Evolutionary conservation across 2,329 filamentous ascomycete genomes (phyloP).

Genomic region (Cladosporium colombiae): DNA sequence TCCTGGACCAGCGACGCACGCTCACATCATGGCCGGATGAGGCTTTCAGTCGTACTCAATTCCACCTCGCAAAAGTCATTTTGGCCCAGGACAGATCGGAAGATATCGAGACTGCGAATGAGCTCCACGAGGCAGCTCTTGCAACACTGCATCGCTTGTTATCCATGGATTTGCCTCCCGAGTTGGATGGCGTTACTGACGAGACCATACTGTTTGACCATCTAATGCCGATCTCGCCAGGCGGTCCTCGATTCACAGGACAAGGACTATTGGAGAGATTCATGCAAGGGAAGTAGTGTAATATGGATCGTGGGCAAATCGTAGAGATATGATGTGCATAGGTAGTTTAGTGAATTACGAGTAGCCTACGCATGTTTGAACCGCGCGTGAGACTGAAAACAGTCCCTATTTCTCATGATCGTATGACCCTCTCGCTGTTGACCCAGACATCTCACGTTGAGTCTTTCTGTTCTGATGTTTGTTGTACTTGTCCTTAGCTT

Average conservation of each 20-base stretch:
- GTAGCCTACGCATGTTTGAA: background rate
- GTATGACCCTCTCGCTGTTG: background rate
- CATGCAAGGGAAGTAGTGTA: background rate
- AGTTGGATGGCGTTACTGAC: background rate
- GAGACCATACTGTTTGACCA: background rate
- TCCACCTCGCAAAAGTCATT: background rate
- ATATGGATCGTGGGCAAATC: too few relatives aligned
- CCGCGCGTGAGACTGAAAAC: background rate
- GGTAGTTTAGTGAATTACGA: background rate
- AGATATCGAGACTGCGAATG: background rate
- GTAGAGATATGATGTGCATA: too few relatives aligned
- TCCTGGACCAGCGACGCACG: background rate
- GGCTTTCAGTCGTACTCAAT: background rate
- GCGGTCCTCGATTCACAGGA: background rate
- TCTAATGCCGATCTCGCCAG: background rate
- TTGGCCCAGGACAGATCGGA: background rate
- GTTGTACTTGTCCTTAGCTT: constrained; percentile 34
- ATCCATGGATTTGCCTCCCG: background rate
- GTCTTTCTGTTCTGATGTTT: constrained; percentile 13
- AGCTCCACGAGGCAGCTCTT: background rate
- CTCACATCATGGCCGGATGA: background rate
- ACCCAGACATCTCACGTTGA: constrained; percentile 16
- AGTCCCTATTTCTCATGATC: background rate
- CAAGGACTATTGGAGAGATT: background rate
- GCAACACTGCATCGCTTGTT: background rate